Evolutionary conservation across 106 monocot genomes (phyloP).

Genomic region (Dendrobium huoshanense): DNA sequence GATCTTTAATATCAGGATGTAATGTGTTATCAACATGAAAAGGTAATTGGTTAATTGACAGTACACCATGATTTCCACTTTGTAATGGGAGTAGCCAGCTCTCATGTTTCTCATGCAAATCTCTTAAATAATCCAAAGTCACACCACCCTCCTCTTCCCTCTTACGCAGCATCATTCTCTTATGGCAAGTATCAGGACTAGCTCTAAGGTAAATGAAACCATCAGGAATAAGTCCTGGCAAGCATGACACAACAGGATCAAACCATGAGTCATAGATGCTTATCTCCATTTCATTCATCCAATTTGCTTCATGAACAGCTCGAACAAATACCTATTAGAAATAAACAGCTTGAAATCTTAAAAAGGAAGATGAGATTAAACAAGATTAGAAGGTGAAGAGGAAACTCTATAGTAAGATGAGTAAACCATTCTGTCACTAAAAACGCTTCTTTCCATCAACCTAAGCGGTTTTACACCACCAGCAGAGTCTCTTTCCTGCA

Average conservation of each 20-base stretch:
- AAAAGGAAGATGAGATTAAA: conserved; percentile 20
- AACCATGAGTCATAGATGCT: conserved; percentile 99
- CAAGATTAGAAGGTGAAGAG: background rate
- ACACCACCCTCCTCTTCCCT: conserved; percentile 85
- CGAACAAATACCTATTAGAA: conserved; percentile 75
- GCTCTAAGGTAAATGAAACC: conserved; percentile 96
- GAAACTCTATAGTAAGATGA: background rate
- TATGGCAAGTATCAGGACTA: conserved; percentile 96
- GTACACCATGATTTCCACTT: conserved; percentile 62
- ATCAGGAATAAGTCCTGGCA: conserved; percentile 91
- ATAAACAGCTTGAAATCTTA: background rate
- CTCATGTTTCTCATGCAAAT: conserved; percentile 95
- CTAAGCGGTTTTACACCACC: conserved; percentile 77
- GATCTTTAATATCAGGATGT: conserved; percentile 86
- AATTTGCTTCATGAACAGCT: conserved; percentile 94
- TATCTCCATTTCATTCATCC: conserved; percentile 96
- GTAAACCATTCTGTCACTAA: conserved; percentile 90
- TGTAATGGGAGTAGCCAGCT: conserved; percentile 87
- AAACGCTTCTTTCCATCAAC: conserved; percentile 93
- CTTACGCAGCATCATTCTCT: conserved; percentile 82
- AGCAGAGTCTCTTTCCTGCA: conserved; percentile 91
- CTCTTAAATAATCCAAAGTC: conserved; percentile 66
- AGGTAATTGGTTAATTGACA: conserved; percentile 73
- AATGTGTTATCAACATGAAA: conserved; percentile 52
- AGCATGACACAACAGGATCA: conserved; percentile 77